Percentiles rank a stretch among this genome's conserved stretches.
Conservation (phyloP, 139 green algal species). For the Dunaliella sp. region DNA sequence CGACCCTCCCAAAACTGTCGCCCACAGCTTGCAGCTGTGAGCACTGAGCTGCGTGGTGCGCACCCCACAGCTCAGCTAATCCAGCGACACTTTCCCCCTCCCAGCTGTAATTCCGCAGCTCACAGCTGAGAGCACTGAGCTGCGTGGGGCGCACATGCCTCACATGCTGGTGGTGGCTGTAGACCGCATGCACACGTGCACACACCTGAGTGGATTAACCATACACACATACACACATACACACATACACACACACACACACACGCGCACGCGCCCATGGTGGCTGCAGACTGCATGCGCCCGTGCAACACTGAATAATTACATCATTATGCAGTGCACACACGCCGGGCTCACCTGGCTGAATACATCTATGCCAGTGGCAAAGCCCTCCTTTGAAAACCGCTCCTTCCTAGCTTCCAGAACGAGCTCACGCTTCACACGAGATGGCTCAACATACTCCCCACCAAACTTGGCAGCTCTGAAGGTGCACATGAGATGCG, state of each 20-base stretch:
- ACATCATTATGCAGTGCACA: background rate
- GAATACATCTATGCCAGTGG: conserved; percentile 71
- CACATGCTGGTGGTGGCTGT: too few relatives aligned
- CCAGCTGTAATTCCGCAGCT: too few relatives aligned
- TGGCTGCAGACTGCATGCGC: too few relatives aligned
- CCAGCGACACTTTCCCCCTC: too few relatives aligned
- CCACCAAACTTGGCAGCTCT: conserved; percentile 40
- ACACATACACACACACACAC: background rate
- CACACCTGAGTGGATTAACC: too few relatives aligned
- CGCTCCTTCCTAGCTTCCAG: conserved; percentile 33
- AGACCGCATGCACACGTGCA: too few relatives aligned
- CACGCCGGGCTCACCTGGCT: conserved; percentile 23
- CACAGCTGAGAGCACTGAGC: too few relatives aligned
- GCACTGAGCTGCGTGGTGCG: too few relatives aligned
- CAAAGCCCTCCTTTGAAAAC: conserved; percentile 46
- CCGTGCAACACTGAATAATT: background rate
- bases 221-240: background rate
- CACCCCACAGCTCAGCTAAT: too few relatives aligned
- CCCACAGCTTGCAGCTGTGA: too few relatives aligned
- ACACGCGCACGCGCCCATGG: background rate
- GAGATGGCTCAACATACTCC: conserved; percentile 43
- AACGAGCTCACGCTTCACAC: conserved; percentile 35
- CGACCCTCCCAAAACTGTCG: too few relatives aligned
- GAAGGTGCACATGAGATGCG: background rate
- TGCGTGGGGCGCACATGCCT: too few relatives aligned